Conservation (phyloP, 2,329 filamentous ascomycete species). For the Alternaria sp. region DNA sequence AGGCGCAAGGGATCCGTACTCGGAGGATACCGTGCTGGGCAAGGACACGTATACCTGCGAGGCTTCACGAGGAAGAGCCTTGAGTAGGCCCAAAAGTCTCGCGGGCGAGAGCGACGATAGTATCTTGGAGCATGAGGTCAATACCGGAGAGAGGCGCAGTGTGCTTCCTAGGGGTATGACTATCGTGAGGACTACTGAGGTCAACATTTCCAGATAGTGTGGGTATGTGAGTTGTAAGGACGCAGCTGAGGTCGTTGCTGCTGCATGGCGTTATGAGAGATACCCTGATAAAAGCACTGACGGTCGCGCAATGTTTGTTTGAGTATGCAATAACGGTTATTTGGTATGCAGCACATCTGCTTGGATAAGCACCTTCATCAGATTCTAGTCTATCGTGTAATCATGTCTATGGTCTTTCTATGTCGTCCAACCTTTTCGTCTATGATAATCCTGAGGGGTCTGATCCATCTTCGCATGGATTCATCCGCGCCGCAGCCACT, state of each 20-base stretch:
- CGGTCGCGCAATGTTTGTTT: not conserved
- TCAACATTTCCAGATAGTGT: conserved; percentile 17
- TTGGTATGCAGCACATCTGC: not conserved
- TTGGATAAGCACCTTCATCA: not conserved
- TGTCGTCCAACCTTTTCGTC: conserved; percentile 6
- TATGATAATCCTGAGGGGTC: not conserved
- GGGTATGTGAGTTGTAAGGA: not conserved
- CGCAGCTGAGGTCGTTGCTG: not conserved
- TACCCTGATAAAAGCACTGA: not conserved
- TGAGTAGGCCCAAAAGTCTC: not conserved
- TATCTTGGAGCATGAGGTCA: conserved; percentile 3
- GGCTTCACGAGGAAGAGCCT: conserved; percentile 7
- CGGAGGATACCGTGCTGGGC: conserved; percentile 11
- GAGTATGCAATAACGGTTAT: not conserved
- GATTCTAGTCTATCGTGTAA: conserved; percentile 18
- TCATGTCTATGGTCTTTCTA: conserved; percentile 17
- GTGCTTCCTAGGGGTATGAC: conserved; percentile 10
- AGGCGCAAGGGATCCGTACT: conserved; percentile 12
- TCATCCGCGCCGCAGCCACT: not conserved
- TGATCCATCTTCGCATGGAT: not conserved
- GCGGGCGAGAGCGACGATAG: conserved; percentile 6
- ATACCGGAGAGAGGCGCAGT: conserved; percentile 11
- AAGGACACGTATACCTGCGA: conserved; percentile 16
- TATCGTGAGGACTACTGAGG: conserved; percentile 29
- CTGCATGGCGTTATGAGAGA: not conserved